phyloP scores from a whole-genome alignment of 2,329 filamentous ascomycete genomes.

The Aspergillus novofumigatus region DNA sequence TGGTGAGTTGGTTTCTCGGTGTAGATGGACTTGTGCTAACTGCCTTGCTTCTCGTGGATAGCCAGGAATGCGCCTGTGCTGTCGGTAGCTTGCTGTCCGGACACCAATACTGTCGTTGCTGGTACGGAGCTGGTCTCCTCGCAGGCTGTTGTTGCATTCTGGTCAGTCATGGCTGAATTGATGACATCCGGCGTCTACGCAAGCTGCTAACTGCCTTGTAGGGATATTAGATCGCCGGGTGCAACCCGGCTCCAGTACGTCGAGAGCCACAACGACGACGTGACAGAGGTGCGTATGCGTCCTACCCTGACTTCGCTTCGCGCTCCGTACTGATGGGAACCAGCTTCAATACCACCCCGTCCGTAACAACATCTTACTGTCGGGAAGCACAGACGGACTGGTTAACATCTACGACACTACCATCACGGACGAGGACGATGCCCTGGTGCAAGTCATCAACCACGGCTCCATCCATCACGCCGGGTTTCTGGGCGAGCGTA shows the following conservation, averaged over 20 bases:
- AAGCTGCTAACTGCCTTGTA: conserved; percentile 28
- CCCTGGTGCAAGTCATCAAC: conserved; percentile 59
- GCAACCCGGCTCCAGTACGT: conserved; percentile 37
- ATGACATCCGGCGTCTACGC: background rate
- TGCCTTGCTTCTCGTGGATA: conserved; percentile 17
- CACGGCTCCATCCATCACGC: conserved; percentile 60
- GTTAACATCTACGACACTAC: conserved; percentile 59
- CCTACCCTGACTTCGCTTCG: background rate
- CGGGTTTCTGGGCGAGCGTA: conserved; percentile 51
- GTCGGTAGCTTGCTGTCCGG: conserved; percentile 47
- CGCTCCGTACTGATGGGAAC: conserved; percentile 4
- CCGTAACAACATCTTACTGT: conserved; percentile 52
- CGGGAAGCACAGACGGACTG: conserved; percentile 60
- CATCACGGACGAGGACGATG: conserved; percentile 58
- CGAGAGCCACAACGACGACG: conserved; percentile 54
- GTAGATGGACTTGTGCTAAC: background rate
- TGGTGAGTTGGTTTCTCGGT: conserved; percentile 23
- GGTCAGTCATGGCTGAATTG: conserved; percentile 32
- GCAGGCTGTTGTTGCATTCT: conserved; percentile 41
- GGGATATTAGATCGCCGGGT: conserved; percentile 42
- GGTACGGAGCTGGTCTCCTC: conserved; percentile 51
- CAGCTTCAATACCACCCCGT: conserved; percentile 51
- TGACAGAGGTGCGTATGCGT: conserved; percentile 49
- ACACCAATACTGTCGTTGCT: conserved; percentile 48
- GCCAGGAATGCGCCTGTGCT: conserved; percentile 50